phyloP scores from a whole-genome alignment of 139 green algal species.

The Diplosphaera chodatii region DNA sequence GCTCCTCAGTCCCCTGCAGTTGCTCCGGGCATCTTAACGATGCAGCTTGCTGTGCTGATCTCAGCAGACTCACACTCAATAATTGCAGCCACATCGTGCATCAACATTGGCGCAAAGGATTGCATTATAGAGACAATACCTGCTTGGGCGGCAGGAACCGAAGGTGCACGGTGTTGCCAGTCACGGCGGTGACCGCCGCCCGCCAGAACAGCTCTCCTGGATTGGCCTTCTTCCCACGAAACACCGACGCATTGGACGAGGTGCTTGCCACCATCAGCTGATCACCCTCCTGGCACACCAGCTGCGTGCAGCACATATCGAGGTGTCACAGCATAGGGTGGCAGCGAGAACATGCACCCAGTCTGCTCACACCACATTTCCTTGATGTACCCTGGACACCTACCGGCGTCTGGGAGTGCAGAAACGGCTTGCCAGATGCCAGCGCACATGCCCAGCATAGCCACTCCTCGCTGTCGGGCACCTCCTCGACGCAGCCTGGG shows the following conservation, averaged over 20 bases:
- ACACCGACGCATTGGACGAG: not conserved
- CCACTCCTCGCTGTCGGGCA: not conserved
- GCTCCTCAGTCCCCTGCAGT: not conserved
- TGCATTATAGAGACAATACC: too few species aligned
- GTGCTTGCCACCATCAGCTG: not conserved
- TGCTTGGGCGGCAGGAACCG: not conserved
- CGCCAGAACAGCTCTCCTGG: not conserved
- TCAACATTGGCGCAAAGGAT: too few species aligned
- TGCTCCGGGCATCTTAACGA: too few species aligned
- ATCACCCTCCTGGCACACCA: not conserved
- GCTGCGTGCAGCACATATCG: too few species aligned
- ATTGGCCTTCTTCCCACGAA: not conserved
- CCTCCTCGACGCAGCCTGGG: not conserved
- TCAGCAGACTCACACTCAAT: too few species aligned
- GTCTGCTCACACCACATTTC: too few species aligned
- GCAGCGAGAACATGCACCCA: too few species aligned
- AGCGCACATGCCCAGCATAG: not conserved
- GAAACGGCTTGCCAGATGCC: not conserved
- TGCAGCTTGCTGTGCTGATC: too few species aligned
- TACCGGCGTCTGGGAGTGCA: not conserved
- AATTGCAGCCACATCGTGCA: too few species aligned
- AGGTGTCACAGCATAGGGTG: too few species aligned
- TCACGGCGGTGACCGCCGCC: not conserved
- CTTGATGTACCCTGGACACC: too few species aligned
- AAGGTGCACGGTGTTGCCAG: not conserved